A percentile compares a stretch with the other conserved stretches of the same genome.
Conservation (phyloP, 2,329 filamentous ascomycete species). For the Fusarium nisikadoi region DNA sequence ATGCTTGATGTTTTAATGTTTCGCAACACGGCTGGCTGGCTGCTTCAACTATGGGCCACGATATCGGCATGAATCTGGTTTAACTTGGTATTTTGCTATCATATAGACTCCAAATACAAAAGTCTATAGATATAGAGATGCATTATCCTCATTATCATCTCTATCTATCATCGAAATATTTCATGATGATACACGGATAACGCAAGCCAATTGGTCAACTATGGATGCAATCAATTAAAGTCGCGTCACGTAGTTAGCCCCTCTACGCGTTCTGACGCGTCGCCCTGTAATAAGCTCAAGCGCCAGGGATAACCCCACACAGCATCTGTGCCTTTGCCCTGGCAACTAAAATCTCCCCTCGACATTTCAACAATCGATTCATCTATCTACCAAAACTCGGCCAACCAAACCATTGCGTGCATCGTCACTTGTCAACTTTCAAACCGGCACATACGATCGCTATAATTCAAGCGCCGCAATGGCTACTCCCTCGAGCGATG, state of each 20-base stretch:
- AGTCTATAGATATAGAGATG: neutral
- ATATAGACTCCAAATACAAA: neutral
- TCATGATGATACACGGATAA: neutral
- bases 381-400: neutral
- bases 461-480: conserved; percentile 45
- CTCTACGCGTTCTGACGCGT: conserved; percentile 49
- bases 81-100: too few species aligned
- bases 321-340: conserved; percentile 33
- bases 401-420: neutral
- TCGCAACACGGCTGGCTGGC: neutral
- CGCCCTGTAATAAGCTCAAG: conserved; percentile 7
- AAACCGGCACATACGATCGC: conserved; percentile 5
- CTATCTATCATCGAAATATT: neutral
- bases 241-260: conserved; percentile 46
- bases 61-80: neutral
- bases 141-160: too few species aligned
- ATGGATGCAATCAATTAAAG: conserved; percentile 54
- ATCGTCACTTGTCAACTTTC: neutral
- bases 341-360: conserved; percentile 40
- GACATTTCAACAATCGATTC: conserved; percentile 24
- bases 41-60: neutral
- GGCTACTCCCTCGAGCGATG: conserved; percentile 64
- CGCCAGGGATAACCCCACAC: conserved; percentile 20
- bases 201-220: neutral
- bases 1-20: neutral